Evolutionary conservation across 345 rosid genomes (phyloP), one percentile per base, ranked within the genome.

Genomic region (Passiflora organensis): DNA sequence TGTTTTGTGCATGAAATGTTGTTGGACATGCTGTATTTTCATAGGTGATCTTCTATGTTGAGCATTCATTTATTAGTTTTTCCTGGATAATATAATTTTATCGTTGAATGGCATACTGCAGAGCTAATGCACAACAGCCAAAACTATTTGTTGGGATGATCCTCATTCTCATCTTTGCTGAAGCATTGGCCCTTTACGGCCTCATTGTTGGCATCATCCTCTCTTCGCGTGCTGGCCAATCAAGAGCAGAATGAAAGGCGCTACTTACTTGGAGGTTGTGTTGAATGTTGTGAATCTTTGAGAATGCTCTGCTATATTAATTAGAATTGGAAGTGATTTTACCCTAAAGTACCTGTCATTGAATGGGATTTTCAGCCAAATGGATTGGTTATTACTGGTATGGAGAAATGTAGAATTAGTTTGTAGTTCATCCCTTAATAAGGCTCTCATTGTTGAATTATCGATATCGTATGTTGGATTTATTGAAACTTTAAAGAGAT

Each of bases 141-240:
- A 64, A 64, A 52, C 69, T 64, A 22, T 64, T 64, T 16, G 69
- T 65, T 48, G 69, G 69, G 22, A 64, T 65, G 63, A 65, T 65
- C 38, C 58, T 57, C 38, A 51, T 65, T 45, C n/a, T n/a, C n/a
- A n/a, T n/a, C n/a, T n/a, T n/a, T n/a, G n/a, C n/a, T n/a, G n/a
- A n/a, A n/a, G n/a, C 69, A 12, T 48, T 65, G 23, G 69, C 69
- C 24, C 69, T 65, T 13, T 57, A 65, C 5, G 69, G 69, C 23
- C 69, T 68, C 21, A 55, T 60, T 17, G 66, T 72, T 51, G 62
- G 61, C 54, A 65, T 65, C 45, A 65, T 65, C 37, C 69, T 65
- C 16, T 65, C 69, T 0, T 57, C 69, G 20, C 52, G 69, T 50
- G 69, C 69, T 34, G 69, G 69, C 36, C 63, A 65, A 24, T 65